Base-by-base conservation (phyloP, 495 filamentous ascomycete species). In the Talaromyces borbonicus region DNA sequence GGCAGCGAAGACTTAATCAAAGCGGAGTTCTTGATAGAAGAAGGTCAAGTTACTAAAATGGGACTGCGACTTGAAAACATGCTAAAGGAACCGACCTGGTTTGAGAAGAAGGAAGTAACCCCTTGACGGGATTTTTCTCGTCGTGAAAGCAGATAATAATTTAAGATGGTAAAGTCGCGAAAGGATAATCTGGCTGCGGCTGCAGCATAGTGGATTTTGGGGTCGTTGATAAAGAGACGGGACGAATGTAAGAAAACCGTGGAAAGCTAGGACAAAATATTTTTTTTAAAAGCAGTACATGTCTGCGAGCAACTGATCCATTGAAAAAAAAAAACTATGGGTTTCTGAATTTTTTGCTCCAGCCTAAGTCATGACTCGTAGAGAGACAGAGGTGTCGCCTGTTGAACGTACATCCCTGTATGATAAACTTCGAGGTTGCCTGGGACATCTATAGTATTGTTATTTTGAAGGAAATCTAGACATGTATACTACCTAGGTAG, bases 21-120 rank as follows among this genome's bases (percentile, higher is more conserved):
- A 30, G 52, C 53, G n/a, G 46, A 51, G 27, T 63, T 63, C 31
- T 30, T 52, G 20, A 43, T 56, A 8, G 51, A 53, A 37, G 30
- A 56, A 30, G 54, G 49, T 16, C 39, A 20, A 29, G 50, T 47
- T 27, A 30, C 56, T 9, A 57, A 41, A 19, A 42, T 61, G 47
- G 60, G 58, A 11, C 22, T 63, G 24, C 16, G 54, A 1, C 35
- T 63, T 3, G 56, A 57, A 19, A 7, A n/a, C 5, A 31, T 4
- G 3, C 14, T 56, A 8, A 48, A 57, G 18, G 49, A 53, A 5
- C 16, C 57, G 41, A 63, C 57, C 23, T 63, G 60, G 60, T 63
- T 63, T 40, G 50, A 56, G 40, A 65, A 38, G 35, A 38, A 38
- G 19, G 35, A 38, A 16, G 35, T 7, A 11, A 38, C 2, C 19